Evolutionary conservation across 176 grass and related monocot genomes (phyloP).

Genomic region (Bromus sterilis): DNA sequence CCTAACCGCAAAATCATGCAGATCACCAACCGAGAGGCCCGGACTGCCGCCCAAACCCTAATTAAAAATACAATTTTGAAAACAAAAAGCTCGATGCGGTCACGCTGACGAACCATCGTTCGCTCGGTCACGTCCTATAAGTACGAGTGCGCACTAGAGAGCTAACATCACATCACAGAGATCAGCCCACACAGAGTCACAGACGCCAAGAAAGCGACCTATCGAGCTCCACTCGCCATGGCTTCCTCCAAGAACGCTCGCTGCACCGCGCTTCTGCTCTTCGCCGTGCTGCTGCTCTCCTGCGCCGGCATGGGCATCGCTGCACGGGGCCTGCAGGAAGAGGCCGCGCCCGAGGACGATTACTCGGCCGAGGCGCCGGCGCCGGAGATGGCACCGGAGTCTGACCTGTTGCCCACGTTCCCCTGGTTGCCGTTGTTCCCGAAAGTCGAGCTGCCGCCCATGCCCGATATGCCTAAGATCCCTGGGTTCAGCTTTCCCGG

Average conservation of each 20-base stretch:
- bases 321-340: slow-evolving; percentile 13
- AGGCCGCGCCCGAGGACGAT: background rate
- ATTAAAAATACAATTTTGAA: background rate
- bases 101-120: background rate
- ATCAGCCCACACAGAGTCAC: background rate
- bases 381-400: background rate
- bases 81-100: background rate
- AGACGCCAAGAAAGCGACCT: background rate
- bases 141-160: background rate
- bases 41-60: background rate
- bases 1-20: background rate
- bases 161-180: background rate
- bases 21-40: background rate
- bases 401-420: background rate
- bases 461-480: background rate
- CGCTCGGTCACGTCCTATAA: background rate
- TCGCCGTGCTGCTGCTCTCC: slow-evolving; percentile 12
- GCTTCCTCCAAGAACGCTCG: slow-evolving; percentile 6
- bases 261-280: background rate
- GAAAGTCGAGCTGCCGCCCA: background rate
- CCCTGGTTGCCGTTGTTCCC: background rate
- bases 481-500: background rate
- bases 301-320: slow-evolving; percentile 18
- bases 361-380: background rate
- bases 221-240: background rate